A percentile compares a stretch with the other conserved stretches of the same genome.
Evolutionary conservation across 2,329 filamentous ascomycete species (phyloP).

Genomic region (Beauveria medogensis): DNA sequence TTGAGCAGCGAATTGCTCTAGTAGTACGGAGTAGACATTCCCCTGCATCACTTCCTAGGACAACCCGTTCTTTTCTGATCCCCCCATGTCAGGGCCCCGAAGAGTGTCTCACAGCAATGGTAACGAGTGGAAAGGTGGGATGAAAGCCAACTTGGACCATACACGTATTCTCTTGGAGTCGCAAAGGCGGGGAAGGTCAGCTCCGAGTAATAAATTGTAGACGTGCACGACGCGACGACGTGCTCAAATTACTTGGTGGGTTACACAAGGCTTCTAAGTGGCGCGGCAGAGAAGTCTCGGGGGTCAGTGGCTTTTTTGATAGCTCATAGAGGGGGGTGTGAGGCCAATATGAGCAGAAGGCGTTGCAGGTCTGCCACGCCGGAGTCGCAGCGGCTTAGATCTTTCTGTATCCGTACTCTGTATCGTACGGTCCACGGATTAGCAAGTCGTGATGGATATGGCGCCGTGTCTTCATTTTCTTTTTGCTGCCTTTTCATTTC

Average conservation of each 20-base stretch:
- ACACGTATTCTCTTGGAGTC: not conserved
- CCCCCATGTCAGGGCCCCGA: not conserved
- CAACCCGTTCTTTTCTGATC: too few relatives aligned
- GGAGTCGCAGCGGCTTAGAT: not conserved
- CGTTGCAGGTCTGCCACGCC: not conserved
- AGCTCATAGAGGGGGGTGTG: constrained; percentile 8
- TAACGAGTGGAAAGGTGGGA: not conserved
- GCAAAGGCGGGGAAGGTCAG: constrained; percentile 1
- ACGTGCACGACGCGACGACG: not conserved
- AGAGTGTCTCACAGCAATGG: not conserved
- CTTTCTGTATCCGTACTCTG: too few relatives aligned
- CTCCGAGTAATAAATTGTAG: not conserved
- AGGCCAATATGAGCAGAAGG: not conserved
- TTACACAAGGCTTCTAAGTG: not conserved
- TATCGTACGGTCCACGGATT: too few relatives aligned
- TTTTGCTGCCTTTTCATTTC: not conserved
- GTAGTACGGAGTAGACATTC: too few relatives aligned
- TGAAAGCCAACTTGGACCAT: not conserved
- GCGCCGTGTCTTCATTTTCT: not conserved
- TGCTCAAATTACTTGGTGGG: not conserved
- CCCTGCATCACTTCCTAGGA: too few relatives aligned
- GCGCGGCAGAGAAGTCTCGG: not conserved
- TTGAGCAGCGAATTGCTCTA: too few relatives aligned
- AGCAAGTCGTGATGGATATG: not conserved
- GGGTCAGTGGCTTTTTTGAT: constrained; percentile 4